phyloP scores from a whole-genome alignment of 139 green algal species.

The Closterium sp. region DNA sequence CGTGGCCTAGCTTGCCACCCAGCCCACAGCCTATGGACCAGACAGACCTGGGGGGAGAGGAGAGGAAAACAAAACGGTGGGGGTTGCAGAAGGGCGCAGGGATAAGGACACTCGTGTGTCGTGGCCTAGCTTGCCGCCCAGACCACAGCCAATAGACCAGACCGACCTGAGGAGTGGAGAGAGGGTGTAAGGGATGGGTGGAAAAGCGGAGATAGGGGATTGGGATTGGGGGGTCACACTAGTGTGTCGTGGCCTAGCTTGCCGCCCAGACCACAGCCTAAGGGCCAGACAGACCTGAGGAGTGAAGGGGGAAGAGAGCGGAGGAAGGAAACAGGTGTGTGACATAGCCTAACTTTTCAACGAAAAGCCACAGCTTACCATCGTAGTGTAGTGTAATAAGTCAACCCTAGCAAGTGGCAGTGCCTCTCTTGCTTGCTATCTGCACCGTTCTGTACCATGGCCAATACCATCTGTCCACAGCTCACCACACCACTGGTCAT shows the following conservation, averaged over 20 bases:
- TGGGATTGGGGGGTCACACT: too few species aligned
- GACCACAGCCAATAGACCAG: slow-evolving; percentile 27
- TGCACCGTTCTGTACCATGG: background rate
- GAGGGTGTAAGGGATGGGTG: too few species aligned
- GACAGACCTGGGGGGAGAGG: slow-evolving; percentile 4
- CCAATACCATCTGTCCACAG: background rate
- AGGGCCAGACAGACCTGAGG: slow-evolving; percentile 19
- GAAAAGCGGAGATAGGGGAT: too few species aligned
- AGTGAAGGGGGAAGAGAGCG: background rate
- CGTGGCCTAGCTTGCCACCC: too few species aligned
- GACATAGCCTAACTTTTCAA: background rate
- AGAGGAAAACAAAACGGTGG: background rate
- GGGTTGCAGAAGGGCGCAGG: background rate
- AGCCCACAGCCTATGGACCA: slow-evolving; percentile 30
- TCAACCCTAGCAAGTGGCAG: background rate
- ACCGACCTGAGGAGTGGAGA: background rate
- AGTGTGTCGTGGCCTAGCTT: slow-evolving; percentile 36
- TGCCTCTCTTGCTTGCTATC: background rate
- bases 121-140: slow-evolving; percentile 9
- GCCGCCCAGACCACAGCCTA: slow-evolving; percentile 30
- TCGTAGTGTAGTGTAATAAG: too few species aligned
- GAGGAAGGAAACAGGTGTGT: background rate
- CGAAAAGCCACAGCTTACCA: too few species aligned
- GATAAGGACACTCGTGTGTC: background rate
- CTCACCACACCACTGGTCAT: background rate